These are phyloP conservation scores for Coemansia sp. DNA, from an alignment of 192 early-diverging fungal genomes.

Conservation along the genomic window DNA sequence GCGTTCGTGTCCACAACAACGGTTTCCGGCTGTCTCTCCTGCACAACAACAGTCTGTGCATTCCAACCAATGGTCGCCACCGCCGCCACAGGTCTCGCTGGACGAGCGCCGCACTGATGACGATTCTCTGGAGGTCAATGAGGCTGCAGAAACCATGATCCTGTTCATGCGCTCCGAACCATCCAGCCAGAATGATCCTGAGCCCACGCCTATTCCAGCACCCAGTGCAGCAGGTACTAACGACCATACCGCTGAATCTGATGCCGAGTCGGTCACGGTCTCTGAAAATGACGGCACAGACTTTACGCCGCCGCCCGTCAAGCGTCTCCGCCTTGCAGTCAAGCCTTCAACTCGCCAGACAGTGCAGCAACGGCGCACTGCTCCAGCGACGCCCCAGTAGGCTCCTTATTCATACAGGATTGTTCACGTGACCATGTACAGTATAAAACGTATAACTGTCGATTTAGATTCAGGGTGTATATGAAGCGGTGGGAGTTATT, in stretches of 20 bases:
- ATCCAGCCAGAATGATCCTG: constrained; percentile 20
- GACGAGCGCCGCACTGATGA: neutral
- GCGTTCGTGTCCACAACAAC: constrained; percentile 33
- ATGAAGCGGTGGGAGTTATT: too few relatives aligned
- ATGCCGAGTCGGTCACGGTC: neutral
- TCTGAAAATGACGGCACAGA: neutral
- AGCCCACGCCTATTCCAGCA: constrained; percentile 3
- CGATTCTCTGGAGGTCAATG: constrained; percentile 18
- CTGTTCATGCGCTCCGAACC: constrained; percentile 37
- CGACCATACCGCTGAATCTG: neutral
- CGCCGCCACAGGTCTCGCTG: constrained; percentile 12
- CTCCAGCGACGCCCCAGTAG: too few relatives aligned
- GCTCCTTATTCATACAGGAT: neutral
- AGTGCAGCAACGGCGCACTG: too few relatives aligned
- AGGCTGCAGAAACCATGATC: constrained; percentile 47
- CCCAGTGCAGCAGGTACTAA: neutral
- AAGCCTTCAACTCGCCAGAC: too few relatives aligned
- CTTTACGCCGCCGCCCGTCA: too few relatives aligned
- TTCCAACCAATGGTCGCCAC: constrained; percentile 1
- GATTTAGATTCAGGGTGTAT: neutral
- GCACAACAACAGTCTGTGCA: neutral
- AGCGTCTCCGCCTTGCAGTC: too few relatives aligned
- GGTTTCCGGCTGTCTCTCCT: neutral
- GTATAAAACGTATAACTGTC: neutral
- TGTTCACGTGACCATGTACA: constrained; percentile 2